Percentiles rank a stretch among this genome's conserved stretches.
Conservation (phyloP, 768 basidiomycete species). For the Lentinula sp. region DNA sequence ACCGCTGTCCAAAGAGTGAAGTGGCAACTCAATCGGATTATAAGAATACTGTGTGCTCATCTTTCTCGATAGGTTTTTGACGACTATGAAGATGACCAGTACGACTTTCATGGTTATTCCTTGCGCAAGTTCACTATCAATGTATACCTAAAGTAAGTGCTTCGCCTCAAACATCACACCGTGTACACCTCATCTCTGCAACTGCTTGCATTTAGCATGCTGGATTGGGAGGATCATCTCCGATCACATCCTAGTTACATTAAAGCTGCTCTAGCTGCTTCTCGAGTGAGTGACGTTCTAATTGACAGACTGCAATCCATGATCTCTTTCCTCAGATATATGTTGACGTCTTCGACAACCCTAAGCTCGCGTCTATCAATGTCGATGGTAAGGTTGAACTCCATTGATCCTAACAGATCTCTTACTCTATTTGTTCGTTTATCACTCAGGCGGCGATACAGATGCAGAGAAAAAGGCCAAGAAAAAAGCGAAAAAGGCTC, state of each 20-base stretch:
- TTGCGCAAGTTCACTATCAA: conserved; percentile 84
- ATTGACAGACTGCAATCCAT: conserved; percentile 8
- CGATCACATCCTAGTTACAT: conserved; percentile 75
- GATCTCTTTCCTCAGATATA: conserved; percentile 53
- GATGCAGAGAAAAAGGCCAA: conserved; percentile 76
- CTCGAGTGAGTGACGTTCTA: conserved; percentile 40
- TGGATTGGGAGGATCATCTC: conserved; percentile 78
- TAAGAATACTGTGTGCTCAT: neutral
- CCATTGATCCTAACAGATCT: neutral
- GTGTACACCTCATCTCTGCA: neutral
- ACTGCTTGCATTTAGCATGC: conserved; percentile 40
- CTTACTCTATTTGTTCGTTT: neutral
- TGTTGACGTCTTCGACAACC: conserved; percentile 64
- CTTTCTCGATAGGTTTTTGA: conserved; percentile 57
- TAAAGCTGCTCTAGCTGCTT: conserved; percentile 63
- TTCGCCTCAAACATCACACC: neutral
- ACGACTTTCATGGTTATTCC: conserved; percentile 96
- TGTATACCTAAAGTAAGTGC: conserved; percentile 75
- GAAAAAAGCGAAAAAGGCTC: conserved; percentile 81
- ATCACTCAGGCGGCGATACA: conserved; percentile 33
- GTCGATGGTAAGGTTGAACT: conserved; percentile 27
- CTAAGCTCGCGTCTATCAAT: conserved; percentile 44
- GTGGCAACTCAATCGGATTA: conserved; percentile 2
- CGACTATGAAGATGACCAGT: conserved; percentile 91
- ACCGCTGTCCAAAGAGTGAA: conserved; percentile 66